Evolutionary conservation across 306 rosid genomes (phyloP).

Genomic region (Trifolium pratense): DNA sequence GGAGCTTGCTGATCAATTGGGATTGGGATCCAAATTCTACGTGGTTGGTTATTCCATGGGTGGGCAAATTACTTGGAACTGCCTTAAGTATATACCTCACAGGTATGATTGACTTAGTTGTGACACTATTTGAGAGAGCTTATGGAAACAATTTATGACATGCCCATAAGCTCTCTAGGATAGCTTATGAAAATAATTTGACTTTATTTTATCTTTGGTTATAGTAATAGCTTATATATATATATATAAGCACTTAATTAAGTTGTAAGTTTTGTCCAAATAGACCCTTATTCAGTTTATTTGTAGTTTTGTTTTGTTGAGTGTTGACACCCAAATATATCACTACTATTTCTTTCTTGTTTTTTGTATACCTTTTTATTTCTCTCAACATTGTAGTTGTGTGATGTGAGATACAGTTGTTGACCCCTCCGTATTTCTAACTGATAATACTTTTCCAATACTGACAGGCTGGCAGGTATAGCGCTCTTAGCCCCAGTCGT

Average conservation of each 20-base stretch:
- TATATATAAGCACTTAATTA: neutral
- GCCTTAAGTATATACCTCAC: conserved; percentile 83
- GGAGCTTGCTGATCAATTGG: conserved; percentile 85
- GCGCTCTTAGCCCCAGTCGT: conserved; percentile 68
- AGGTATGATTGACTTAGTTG: conserved; percentile 53
- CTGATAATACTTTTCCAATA: neutral
- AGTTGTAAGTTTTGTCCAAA: neutral
- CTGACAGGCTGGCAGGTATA: conserved; percentile 76
- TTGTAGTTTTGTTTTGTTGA: neutral
- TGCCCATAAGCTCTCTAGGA: too few relatives aligned
- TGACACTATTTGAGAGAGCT: neutral
- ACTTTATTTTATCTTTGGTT: too few relatives aligned
- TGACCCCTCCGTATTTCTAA: too few relatives aligned
- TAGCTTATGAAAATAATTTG: too few relatives aligned
- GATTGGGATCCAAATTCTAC: conserved; percentile 77
- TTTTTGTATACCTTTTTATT: too few relatives aligned
- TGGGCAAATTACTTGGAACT: conserved; percentile 80
- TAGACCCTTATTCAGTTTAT: neutral
- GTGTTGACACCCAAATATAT: neutral
- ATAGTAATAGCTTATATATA: too few relatives aligned
- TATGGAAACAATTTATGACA: too few relatives aligned
- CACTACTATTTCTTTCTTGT: too few relatives aligned
- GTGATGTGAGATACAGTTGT: too few relatives aligned
- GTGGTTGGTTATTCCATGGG: conserved; percentile 81
- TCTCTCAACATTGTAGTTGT: too few relatives aligned